These are phyloP conservation scores for Rhodocollybia butyracea DNA, from an alignment of 768 basidiomycete genomes.

Conservation along the genomic window DNA sequence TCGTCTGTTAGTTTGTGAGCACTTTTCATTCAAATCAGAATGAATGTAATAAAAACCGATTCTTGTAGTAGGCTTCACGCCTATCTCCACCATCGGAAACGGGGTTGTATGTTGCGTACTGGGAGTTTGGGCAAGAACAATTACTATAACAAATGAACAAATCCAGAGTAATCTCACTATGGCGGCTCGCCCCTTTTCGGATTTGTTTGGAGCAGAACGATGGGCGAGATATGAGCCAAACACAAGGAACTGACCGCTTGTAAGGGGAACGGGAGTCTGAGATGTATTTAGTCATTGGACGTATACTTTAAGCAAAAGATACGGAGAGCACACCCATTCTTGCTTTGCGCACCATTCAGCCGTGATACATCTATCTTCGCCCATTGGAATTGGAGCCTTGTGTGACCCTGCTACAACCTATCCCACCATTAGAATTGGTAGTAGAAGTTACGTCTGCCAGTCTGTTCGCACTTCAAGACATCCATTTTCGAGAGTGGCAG, in stretches of 20 bases:
- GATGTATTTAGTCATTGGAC: background rate
- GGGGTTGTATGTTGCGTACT: conserved; percentile 15
- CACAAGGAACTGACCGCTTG: conserved; percentile 11
- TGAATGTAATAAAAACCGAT: background rate
- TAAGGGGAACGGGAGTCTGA: conserved; percentile 11
- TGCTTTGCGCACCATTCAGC: conserved; percentile 10
- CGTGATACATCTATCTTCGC: conserved; percentile 9
- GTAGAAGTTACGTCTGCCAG: background rate
- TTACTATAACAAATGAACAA: background rate
- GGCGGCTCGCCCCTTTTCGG: conserved; percentile 12
- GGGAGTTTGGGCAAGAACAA: background rate
- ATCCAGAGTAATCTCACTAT: conserved; percentile 7
- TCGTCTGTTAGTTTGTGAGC: conserved; percentile 2
- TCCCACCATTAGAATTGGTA: background rate
- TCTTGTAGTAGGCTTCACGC: conserved; percentile 10
- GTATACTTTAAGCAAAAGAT: background rate
- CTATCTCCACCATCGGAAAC: conserved; percentile 8
- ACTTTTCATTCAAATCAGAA: background rate
- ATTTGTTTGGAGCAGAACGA: conserved; percentile 11
- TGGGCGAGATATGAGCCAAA: conserved; percentile 16
- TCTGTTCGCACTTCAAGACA: conserved; percentile 11
- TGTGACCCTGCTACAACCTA: conserved; percentile 15
- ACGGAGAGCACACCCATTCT: conserved; percentile 8
- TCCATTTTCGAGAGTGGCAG: conserved; percentile 12
- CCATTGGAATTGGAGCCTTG: conserved; percentile 12